These are phyloP conservation scores for Salix suchowensis DNA, from an alignment of 345 rosid species.

Conservation along the genomic window DNA sequence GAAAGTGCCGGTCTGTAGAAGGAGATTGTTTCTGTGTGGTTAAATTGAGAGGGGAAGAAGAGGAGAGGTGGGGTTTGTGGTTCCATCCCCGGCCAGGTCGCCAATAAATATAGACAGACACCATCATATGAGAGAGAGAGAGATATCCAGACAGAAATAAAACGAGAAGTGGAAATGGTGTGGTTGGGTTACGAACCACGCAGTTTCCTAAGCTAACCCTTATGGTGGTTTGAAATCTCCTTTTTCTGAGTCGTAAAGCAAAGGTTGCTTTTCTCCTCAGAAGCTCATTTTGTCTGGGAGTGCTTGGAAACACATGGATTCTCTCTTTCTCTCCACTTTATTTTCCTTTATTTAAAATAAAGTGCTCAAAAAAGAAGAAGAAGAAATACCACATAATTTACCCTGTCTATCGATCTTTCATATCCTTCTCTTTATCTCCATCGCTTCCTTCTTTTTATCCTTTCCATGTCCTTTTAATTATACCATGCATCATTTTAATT, in stretches of 20 bases:
- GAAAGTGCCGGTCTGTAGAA: background rate
- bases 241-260: slow-evolving; percentile 76
- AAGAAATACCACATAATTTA: background rate
- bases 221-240: slow-evolving; percentile 52
- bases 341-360: slow-evolving; percentile 17
- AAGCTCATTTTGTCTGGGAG: slow-evolving; percentile 59
- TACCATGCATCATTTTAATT: background rate
- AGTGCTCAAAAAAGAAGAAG: background rate
- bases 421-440: slow-evolving; percentile 8
- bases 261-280: slow-evolving; percentile 65
- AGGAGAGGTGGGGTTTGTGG: slow-evolving; percentile 45
- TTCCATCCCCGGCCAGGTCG: slow-evolving; percentile 24
- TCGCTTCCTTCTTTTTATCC: slow-evolving; percentile 5
- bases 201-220: slow-evolving; percentile 54
- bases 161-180: slow-evolving; percentile 15
- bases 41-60: slow-evolving; percentile 45
- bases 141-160: slow-evolving; percentile 19
- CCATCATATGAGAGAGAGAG: background rate
- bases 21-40: slow-evolving; percentile 8
- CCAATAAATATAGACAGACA: slow-evolving; percentile 70
- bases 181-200: slow-evolving; percentile 37
- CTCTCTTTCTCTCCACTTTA: slow-evolving; percentile 37
- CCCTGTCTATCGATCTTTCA: slow-evolving; percentile 5
- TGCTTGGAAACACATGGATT: slow-evolving; percentile 70
- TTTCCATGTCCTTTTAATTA: background rate